Evolutionary conservation across 2,329 filamentous ascomycete species (phyloP).

Genomic region (Tothia fuscella): DNA sequence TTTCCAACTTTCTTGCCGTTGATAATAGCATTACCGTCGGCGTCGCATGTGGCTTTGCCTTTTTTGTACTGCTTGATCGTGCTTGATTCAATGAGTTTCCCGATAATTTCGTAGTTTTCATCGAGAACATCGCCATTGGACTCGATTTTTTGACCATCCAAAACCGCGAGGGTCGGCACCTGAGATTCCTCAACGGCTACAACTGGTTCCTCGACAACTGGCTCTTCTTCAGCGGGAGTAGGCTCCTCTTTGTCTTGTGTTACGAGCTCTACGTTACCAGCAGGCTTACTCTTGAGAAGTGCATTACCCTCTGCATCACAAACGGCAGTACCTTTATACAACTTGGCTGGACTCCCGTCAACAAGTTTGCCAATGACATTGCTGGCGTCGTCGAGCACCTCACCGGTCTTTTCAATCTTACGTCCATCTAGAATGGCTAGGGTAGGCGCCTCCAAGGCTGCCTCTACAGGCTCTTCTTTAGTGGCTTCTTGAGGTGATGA

Average conservation of each 20-base stretch:
- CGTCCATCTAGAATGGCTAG: constrained; percentile 40
- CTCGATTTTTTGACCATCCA: constrained; percentile 39
- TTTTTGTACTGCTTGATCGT: constrained; percentile 37
- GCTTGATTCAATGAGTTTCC: constrained; percentile 33
- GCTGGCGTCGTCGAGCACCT: constrained; percentile 37
- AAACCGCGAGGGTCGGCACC: constrained; percentile 33
- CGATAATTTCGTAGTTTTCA: constrained; percentile 37
- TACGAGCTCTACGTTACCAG: constrained; percentile 30
- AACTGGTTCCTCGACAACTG: constrained; percentile 37
- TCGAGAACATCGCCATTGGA: constrained; percentile 37
- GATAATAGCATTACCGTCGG: constrained; percentile 49
- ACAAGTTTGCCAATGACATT: constrained; percentile 37
- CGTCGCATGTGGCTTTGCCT: constrained; percentile 37
- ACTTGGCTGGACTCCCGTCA: constrained; percentile 32
- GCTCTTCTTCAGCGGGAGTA: constrained; percentile 39
- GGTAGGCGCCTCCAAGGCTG: constrained; percentile 38
- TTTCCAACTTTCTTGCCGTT: constrained; percentile 40
- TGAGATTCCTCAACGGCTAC: constrained; percentile 26
- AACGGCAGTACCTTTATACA: constrained; percentile 47
- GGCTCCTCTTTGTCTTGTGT: constrained; percentile 42
- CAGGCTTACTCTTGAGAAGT: constrained; percentile 36
- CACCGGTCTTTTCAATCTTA: constrained; percentile 37
- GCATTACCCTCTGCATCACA: constrained; percentile 46
- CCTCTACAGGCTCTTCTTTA: constrained; percentile 10
- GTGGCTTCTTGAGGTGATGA: constrained; percentile 12